Conservation (phyloP, 495 filamentous ascomycete species). For the Penicillium pancosmium region DNA sequence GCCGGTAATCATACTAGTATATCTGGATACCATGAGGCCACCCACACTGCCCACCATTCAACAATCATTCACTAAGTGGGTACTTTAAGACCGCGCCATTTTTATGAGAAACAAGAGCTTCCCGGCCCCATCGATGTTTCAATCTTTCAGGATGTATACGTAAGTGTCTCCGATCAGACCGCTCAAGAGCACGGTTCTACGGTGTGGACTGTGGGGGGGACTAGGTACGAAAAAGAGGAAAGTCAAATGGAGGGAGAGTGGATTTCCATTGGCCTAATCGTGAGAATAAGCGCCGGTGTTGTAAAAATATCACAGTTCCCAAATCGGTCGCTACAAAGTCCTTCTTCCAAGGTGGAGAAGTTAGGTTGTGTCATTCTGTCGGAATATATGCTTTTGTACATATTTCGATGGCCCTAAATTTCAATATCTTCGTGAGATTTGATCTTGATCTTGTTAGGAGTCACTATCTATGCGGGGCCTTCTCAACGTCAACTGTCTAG, state of each 20-base stretch:
- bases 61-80: too few species aligned
- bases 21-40: too few species aligned
- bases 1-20: too few species aligned
- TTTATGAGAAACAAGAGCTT: too few species aligned
- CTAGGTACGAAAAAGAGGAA: neutral
- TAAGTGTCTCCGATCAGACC: neutral
- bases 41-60: too few species aligned
- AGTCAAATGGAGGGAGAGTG: neutral
- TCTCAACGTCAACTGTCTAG: neutral
- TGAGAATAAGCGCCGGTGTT: slow-evolving; percentile 1
- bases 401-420: too few species aligned
- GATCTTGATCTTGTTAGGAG: neutral
- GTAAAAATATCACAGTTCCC: neutral
- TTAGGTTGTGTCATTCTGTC: neutral
- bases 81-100: too few species aligned
- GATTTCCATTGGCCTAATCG: neutral
- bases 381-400: neutral
- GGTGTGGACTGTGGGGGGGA: neutral
- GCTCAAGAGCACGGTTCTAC: neutral
- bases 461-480: neutral
- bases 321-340: neutral
- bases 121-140: neutral
- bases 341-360: neutral
- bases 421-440: neutral
- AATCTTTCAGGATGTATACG: neutral